Evolutionary conservation across 805 yeast genomes (phyloP), one percentile per base, ranked within the genome.

Genomic region (Saturnispora galanensis): DNA sequence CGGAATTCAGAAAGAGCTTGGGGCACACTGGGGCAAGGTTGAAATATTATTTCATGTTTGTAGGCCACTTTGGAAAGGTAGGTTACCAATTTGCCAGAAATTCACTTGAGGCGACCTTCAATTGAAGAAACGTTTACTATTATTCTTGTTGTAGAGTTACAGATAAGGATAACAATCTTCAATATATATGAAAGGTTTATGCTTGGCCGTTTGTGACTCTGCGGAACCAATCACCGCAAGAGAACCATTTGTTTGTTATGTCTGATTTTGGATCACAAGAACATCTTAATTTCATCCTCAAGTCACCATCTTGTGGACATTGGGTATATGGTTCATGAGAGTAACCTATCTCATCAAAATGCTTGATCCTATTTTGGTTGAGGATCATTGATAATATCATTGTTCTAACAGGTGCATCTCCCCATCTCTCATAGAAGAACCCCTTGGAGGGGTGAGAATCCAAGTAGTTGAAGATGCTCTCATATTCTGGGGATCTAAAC

Each of bases 341-440:
- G 62, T 86, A 86, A 26, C 95, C 95, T 46, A 86, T 70, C 52
- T 84, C 88, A 44, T 73, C 77, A 57, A 87, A 84, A 65, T 83
- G 72, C 55, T 84, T 88, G 43, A 87, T 69, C 54, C 79, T 68
- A 47, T 76, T 77, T 44, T 80, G 76, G 76, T 42, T 86, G 84
- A 56, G 79, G 69, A 60, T 81, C 82, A 50, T 71, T 74, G 66
- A 86, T 78, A 70, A 76, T 68, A 62, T 85, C 46, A 81, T 63
- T 81, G 55, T 84, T 63, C 63, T 76, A 65, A 85, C 77, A 21
- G 95, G 95, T 7, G 94, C 95, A 63, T 86, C 95, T 46, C 95
- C 95, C 95, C 95, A 84, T 59, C 95, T 73, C 67, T 83, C 86
- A 62, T 85, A 86, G 66, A 80, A 86, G 66, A 86, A 85, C 9